Base-by-base conservation (phyloP, 352 stramenopile species). In the Aphanomyces astaci region DNA sequence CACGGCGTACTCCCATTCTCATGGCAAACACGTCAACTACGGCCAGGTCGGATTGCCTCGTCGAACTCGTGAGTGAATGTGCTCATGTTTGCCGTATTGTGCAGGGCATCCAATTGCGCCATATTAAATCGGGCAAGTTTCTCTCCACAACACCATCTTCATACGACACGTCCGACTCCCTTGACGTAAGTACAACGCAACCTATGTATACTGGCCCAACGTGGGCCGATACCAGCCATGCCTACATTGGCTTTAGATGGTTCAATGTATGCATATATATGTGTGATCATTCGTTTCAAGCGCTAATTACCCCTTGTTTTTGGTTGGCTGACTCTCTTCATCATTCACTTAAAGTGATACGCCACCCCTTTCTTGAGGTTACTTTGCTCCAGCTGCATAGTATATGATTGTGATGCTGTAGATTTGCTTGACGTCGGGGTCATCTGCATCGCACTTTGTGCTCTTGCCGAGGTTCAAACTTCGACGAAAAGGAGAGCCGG, bases 1-100 rank as follows among this genome's bases (percentile, higher is more conserved):
- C 4, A 86, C 80, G 31, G 85, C 84, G 73, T 88, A 91, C 75
- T 79, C 84, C 69, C 87, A 88, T 30, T 70, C 88, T 33, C 75
- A 76, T 54, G 81, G 81, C 2, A 76, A 74, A 0, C 78, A 86
- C 63, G 81, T 90, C 22, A 83, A 83, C 7, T 91, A 91, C 22
- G 82, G 82, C 46, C 79, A 90, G 57, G 82, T 89, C 71, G 33
- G 36, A 51, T 19, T 9, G 43, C 22, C 33, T 49, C 36, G 11
- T 27, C 11, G 13, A 1, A 15, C 30, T 60, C 52, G 36, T 49
- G 22, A n/a, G n/a, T 49, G 40, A 60, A 65, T 10, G 22, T 22
- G 5, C 27, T 28, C 24, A 4, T 5, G 3, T 54, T 22, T 24
- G 19, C 39, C 13, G 0, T 17, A 59, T 49, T 40, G 13, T 63